Conservation (phyloP, 176 grass and related monocot species). For the Guadua angustifolia region DNA sequence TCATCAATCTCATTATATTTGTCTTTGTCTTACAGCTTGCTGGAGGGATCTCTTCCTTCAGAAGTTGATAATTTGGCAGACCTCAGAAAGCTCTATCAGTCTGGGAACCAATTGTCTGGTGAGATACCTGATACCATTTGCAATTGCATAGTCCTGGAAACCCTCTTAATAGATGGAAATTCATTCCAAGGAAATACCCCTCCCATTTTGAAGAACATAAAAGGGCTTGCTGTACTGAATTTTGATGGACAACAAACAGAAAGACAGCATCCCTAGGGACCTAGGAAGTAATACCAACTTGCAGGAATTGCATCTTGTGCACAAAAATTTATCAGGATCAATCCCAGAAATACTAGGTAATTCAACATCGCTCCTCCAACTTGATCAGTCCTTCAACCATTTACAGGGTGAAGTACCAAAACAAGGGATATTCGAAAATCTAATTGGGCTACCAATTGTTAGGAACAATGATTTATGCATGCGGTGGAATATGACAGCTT, state of each 20-base stretch:
- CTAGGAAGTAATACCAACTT: neutral
- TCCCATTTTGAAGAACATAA: constrained; percentile 18
- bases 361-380: neutral
- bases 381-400: constrained; percentile 51
- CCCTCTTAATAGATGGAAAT: neutral
- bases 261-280: neutral
- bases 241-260: constrained; percentile 30
- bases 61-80: no score
- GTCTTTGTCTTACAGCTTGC: neutral
- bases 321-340: constrained; percentile 41
- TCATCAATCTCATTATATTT: neutral
- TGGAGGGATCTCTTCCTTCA: no score
- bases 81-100: neutral
- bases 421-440: constrained; percentile 38
- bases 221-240: constrained; percentile 35
- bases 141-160: constrained; percentile 30
- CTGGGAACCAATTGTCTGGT: neutral
- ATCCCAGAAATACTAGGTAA: constrained; percentile 29
- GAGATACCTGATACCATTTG: neutral
- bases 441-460: constrained; percentile 33
- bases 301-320: constrained; percentile 29
- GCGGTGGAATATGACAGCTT: constrained; percentile 35
- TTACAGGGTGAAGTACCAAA: constrained; percentile 45
- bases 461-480: neutral
- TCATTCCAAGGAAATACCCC: constrained; percentile 19